Evolutionary conservation across 2,329 filamentous ascomycete genomes (phyloP).

Genomic region (Aureobasidium lini): DNA sequence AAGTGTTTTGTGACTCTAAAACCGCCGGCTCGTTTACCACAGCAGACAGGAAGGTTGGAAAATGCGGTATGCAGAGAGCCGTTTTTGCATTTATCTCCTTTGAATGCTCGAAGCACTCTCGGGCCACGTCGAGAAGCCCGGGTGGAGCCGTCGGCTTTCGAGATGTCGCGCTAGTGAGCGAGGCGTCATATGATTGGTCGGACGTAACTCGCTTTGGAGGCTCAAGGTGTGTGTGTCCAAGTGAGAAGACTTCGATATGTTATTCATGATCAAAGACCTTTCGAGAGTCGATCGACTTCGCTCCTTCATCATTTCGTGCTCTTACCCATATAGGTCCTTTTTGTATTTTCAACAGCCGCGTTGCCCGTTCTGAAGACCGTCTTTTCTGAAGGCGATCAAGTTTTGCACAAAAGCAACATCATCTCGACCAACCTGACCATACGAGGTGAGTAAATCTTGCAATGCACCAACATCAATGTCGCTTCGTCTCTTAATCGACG

Average conservation of each 20-base stretch:
- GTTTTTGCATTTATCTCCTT: constrained; percentile 10
- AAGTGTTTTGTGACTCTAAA: too few relatives aligned
- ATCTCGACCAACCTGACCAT: constrained; percentile 6
- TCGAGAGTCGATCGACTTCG: background rate
- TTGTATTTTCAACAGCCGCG: background rate
- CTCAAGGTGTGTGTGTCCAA: constrained; percentile 12
- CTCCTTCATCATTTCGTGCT: background rate
- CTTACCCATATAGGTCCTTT: background rate
- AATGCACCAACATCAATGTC: background rate
- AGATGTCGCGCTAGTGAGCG: background rate
- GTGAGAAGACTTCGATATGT: constrained; percentile 10
- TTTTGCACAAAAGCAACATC: constrained; percentile 13
- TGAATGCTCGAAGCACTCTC: background rate
- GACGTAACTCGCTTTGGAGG: constrained; percentile 12
- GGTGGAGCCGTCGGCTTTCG: constrained; percentile 7
- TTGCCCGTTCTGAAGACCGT: background rate
- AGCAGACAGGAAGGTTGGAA: background rate
- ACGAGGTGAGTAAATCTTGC: background rate
- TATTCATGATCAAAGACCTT: constrained; percentile 10
- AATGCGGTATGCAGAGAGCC: background rate
- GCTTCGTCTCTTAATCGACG: background rate
- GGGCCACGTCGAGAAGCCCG: constrained; percentile 1
- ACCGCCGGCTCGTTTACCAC: background rate
- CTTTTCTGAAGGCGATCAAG: constrained; percentile 10
- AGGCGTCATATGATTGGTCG: constrained; percentile 4